phyloP scores from a whole-genome alignment of 2,329 filamentous ascomycete species.

The Epichloe baconii region DNA sequence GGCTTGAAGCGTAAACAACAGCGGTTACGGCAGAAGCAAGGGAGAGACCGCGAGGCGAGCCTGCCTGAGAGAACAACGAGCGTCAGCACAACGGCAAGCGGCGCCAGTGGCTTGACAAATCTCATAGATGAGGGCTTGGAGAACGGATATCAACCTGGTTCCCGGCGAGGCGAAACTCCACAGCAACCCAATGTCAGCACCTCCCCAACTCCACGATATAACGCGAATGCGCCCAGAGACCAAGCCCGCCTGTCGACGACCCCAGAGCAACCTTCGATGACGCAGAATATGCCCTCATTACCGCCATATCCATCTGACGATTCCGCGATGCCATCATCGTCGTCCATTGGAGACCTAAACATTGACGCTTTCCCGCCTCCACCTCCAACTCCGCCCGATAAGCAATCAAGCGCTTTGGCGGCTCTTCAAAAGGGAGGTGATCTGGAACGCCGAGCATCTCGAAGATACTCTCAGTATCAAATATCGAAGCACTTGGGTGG shows the following conservation, averaged over 20 bases:
- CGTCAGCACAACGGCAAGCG: conserved; percentile 44
- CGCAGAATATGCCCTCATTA: conserved; percentile 64
- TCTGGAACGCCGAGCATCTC: conserved; percentile 79
- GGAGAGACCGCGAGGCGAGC: conserved; percentile 38
- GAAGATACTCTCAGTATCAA: conserved; percentile 91
- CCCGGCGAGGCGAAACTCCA: conserved; percentile 18
- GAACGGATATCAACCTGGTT: conserved; percentile 33
- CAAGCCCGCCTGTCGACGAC: conserved; percentile 35
- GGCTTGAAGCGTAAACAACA: conserved; percentile 96
- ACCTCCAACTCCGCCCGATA: conserved; percentile 52
- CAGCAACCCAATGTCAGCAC: conserved; percentile 18
- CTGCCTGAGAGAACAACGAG: conserved; percentile 41
- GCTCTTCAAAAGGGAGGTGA: conserved; percentile 86
- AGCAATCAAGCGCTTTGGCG: conserved; percentile 78
- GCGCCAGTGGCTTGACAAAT: conserved; percentile 40
- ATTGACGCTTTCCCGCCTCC: conserved; percentile 61
- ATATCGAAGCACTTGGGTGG: conserved; percentile 86
- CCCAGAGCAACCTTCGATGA: conserved; percentile 52
- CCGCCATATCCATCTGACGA: conserved; percentile 57
- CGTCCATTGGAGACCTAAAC: conserved; percentile 31
- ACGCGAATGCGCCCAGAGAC: conserved; percentile 29
- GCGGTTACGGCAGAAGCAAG: conserved; percentile 56
- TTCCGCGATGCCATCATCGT: conserved; percentile 31
- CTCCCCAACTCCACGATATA: conserved; percentile 36
- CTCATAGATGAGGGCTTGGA: conserved; percentile 48